Percentiles rank a stretch among this genome's conserved stretches.
Evolutionary conservation across 371 early-diverging fungal genomes (phyloP).

Genomic region (Batkoa obscura): DNA sequence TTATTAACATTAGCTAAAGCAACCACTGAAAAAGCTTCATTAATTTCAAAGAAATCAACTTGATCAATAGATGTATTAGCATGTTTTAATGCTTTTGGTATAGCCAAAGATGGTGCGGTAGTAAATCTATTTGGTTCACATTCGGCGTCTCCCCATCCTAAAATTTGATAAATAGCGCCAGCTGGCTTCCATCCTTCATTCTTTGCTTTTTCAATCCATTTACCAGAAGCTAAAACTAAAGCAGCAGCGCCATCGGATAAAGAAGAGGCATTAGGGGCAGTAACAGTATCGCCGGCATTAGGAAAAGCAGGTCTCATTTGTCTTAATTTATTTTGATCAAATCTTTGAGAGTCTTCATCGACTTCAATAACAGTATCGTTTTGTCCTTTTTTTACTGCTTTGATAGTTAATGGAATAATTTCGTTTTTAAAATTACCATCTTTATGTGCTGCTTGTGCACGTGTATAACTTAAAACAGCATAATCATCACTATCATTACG

Average conservation of each 20-base stretch:
- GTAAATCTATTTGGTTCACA: slow-evolving; percentile 79
- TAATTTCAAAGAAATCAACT: slow-evolving; percentile 79
- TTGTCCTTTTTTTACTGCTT: slow-evolving; percentile 41
- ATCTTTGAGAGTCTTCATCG: slow-evolving; percentile 75
- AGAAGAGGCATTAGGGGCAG: slow-evolving; percentile 88
- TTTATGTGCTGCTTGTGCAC: slow-evolving; percentile 69
- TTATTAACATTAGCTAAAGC: slow-evolving; percentile 77
- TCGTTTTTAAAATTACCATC: slow-evolving; percentile 59
- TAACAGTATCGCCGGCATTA: slow-evolving; percentile 66
- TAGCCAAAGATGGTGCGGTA: slow-evolving; percentile 79
- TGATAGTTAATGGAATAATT: slow-evolving; percentile 65
- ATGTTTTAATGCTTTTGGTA: slow-evolving; percentile 75
- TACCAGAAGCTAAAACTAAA: slow-evolving; percentile 64
- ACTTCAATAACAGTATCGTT: slow-evolving; percentile 34
- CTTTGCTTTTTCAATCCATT: slow-evolving; percentile 16
- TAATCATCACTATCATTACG: slow-evolving; percentile 80
- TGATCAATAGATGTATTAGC: slow-evolving; percentile 43
- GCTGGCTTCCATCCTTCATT: neutral
- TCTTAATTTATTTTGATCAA: slow-evolving; percentile 42
- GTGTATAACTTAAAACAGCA: slow-evolving; percentile 66
- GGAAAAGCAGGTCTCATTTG: slow-evolving; percentile 80
- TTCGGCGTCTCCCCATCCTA: slow-evolving; percentile 20
- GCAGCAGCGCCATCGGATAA: slow-evolving; percentile 94
- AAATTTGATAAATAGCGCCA: slow-evolving; percentile 28
- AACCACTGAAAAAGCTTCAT: slow-evolving; percentile 96